A percentile compares a stretch with the other conserved stretches of the same genome.
Evolutionary conservation across 441 rosid species (phyloP).

Genomic region (Biscutella auriculata): DNA sequence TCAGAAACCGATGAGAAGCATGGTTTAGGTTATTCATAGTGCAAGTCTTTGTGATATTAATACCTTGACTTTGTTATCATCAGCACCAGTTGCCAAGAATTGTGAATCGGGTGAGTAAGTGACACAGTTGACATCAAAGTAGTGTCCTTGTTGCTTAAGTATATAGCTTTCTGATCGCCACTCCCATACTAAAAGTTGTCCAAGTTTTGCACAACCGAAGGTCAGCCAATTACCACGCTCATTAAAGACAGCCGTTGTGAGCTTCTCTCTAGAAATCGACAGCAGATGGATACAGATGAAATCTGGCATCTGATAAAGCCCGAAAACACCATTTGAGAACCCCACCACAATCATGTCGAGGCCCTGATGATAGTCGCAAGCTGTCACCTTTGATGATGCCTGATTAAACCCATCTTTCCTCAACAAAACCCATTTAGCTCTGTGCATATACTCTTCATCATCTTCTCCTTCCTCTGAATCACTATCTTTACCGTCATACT

Average conservation of each 20-base stretch:
- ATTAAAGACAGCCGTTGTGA: conserved; percentile 79
- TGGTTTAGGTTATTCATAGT: not conserved
- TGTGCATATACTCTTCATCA: conserved; percentile 40
- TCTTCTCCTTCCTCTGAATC: conserved; percentile 20
- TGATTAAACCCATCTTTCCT: conserved; percentile 85
- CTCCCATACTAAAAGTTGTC: conserved; percentile 95
- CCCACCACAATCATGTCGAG: conserved; percentile 84
- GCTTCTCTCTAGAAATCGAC: conserved; percentile 80
- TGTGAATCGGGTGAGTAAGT: conserved; percentile 94
- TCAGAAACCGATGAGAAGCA: not conserved
- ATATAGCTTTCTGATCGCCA: conserved; percentile 93
- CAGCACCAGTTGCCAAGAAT: conserved; percentile 91
- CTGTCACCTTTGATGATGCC: conserved; percentile 52
- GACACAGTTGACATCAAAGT: conserved; percentile 80
- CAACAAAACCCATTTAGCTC: conserved; percentile 56
- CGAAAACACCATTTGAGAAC: conserved; percentile 79
- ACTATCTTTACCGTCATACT: conserved; percentile 34
- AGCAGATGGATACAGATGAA: conserved; percentile 79
- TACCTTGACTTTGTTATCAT: conserved; percentile 98
- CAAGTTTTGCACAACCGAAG: conserved; percentile 85
- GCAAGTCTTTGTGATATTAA: not conserved
- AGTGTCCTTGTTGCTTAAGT: conserved; percentile 96
- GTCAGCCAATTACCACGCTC: conserved; percentile 90
- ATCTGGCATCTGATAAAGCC: conserved; percentile 94
- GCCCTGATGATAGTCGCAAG: conserved; percentile 74